Conservation (phyloP, 169 alveolate species). For the Cryptosporidium sp. region DNA sequence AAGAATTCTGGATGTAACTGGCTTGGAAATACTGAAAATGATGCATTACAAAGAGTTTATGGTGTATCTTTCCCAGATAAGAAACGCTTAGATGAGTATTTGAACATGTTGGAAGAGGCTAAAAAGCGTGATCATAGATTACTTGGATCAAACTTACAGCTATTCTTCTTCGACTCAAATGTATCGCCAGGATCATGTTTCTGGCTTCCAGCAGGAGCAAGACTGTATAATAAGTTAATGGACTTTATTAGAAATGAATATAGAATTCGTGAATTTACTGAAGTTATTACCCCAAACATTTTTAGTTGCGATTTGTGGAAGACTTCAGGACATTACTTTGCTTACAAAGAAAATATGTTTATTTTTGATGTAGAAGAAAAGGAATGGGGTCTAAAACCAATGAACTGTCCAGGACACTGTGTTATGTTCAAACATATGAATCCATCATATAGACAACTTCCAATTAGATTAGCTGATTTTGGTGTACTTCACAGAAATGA, state of each 20-base stretch:
- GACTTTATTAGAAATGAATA: constrained; percentile 94
- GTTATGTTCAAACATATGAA: constrained; percentile 91
- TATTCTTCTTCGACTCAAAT: constrained; percentile 94
- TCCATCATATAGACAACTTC: constrained; percentile 96
- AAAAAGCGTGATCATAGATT: constrained; percentile 98
- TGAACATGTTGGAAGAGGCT: constrained; percentile 95
- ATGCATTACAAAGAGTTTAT: constrained; percentile 97
- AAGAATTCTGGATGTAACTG: constrained; percentile 99
- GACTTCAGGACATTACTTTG: constrained; percentile 97
- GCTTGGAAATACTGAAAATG: constrained; percentile 95
- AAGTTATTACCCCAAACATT: constrained; percentile 97
- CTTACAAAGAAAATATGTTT: constrained; percentile 86
- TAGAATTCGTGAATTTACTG: constrained; percentile 88
- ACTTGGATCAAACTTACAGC: constrained; percentile 92
- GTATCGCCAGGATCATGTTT: constrained; percentile 92
- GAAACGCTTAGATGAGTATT: constrained; percentile 93
- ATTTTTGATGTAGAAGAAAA: constrained; percentile 93
- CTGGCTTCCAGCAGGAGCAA: constrained; percentile 97
- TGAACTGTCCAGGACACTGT: constrained; percentile 99
- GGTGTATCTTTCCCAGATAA: constrained; percentile 98
- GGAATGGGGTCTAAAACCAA: constrained; percentile 99
- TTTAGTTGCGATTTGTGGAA: constrained; percentile 95
- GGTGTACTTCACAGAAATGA: constrained; percentile 99
- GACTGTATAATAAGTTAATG: constrained; percentile 94
- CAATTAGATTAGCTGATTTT: constrained; percentile 98